These are phyloP conservation scores for Lodderomyces parapsilosis DNA, from an alignment of 1,139 yeast species.

Conservation along the genomic window DNA sequence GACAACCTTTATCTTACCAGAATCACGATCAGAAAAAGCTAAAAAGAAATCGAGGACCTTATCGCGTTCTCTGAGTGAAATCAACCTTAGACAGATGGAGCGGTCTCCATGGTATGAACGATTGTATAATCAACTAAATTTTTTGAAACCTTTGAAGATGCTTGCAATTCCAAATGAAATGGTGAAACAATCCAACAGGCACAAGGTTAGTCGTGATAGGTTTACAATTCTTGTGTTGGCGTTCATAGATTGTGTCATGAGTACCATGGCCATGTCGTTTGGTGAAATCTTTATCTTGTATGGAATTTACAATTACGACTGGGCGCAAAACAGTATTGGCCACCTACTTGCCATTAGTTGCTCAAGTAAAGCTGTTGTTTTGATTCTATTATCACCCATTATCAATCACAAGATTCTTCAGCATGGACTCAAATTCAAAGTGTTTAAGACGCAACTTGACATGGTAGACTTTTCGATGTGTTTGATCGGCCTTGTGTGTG, in stretches of 20 bases:
- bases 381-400: slow-evolving; percentile 35
- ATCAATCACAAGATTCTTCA: slow-evolving; percentile 29
- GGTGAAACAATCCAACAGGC: slow-evolving; percentile 17
- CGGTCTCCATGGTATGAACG: slow-evolving; percentile 4
- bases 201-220: slow-evolving; percentile 19
- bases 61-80: slow-evolving; percentile 20
- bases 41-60: slow-evolving; percentile 48
- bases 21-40: slow-evolving; percentile 52
- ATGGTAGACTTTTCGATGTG: slow-evolving; percentile 48
- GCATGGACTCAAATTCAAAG: slow-evolving; percentile 26
- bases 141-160: slow-evolving; percentile 49
- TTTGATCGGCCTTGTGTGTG: slow-evolving; percentile 30
- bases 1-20: slow-evolving; percentile 47
- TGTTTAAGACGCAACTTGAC: slow-evolving; percentile 48
- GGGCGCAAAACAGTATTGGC: slow-evolving; percentile 63
- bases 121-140: slow-evolving; percentile 17
- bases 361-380: slow-evolving; percentile 34
- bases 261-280: slow-evolving; percentile 36
- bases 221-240: slow-evolving; percentile 46
- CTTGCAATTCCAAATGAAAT: slow-evolving; percentile 39
- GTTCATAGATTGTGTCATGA: slow-evolving; percentile 43
- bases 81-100: slow-evolving; percentile 6
- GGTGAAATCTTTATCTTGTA: slow-evolving; percentile 55
- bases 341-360: slow-evolving; percentile 57
- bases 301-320: slow-evolving; percentile 55